A percentile compares a stretch with the other conserved stretches of the same genome.
Evolutionary conservation across 2,329 filamentous ascomycete species (phyloP).

Genomic region (Penicillium brevicompactum): DNA sequence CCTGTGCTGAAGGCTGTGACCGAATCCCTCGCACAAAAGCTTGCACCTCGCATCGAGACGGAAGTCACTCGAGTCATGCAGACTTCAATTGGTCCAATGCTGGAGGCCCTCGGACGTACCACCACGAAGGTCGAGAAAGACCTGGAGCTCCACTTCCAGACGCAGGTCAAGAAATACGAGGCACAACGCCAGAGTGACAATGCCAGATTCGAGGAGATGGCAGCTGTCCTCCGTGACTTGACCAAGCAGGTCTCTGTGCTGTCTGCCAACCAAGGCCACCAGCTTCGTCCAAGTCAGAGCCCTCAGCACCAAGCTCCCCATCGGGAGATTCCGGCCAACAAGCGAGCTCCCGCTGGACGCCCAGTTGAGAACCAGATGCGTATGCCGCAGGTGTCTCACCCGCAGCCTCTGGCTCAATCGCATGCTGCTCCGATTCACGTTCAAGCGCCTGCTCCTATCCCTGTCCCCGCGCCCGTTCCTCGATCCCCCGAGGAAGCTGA

Average conservation of each 20-base stretch:
- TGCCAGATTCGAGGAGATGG: constrained; percentile 64
- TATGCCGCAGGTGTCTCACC: constrained; percentile 16
- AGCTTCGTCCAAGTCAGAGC: constrained; percentile 27
- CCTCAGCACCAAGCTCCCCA: background rate
- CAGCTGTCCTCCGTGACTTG: constrained; percentile 53
- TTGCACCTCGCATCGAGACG: constrained; percentile 69
- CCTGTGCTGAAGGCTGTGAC: constrained; percentile 72
- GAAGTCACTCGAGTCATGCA: constrained; percentile 65
- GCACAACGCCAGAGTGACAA: constrained; percentile 55
- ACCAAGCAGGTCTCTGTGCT: constrained; percentile 56
- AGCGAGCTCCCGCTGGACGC: constrained; percentile 32
- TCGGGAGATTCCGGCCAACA: constrained; percentile 8
- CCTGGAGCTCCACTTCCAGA: constrained; percentile 62
- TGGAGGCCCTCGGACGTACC: constrained; percentile 67
- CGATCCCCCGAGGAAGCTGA: constrained; percentile 43
- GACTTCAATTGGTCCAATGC: constrained; percentile 65
- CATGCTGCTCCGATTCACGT: background rate
- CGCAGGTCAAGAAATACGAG: constrained; percentile 56
- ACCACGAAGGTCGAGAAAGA: constrained; percentile 69
- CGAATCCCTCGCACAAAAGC: constrained; percentile 68
- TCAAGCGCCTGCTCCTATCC: constrained; percentile 7
- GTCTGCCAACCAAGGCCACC: constrained; percentile 46
- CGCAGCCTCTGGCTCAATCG: constrained; percentile 14
- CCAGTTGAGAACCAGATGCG: constrained; percentile 22
- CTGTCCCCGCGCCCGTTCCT: constrained; percentile 12